Evolutionary conservation across 495 filamentous ascomycete species (phyloP).

Genomic region (Penicillium coprophilum): DNA sequence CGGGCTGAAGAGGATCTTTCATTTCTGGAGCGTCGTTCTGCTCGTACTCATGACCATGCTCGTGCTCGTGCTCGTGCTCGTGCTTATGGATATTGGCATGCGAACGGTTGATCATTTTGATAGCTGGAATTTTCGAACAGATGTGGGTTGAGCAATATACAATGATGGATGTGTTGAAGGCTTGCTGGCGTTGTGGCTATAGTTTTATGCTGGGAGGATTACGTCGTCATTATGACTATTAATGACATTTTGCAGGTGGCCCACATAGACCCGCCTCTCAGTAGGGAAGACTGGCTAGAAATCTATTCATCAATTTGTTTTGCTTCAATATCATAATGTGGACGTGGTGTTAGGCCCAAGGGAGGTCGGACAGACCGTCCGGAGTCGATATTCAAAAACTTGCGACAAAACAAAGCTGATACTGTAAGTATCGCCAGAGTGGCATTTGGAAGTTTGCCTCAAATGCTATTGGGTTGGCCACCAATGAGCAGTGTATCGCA

Average conservation of each 20-base stretch:
- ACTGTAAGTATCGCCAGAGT: background rate
- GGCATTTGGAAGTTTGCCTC: background rate
- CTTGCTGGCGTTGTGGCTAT: background rate
- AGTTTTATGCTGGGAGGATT: background rate
- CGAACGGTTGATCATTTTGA: background rate
- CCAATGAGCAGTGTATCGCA: background rate
- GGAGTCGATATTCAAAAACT: background rate
- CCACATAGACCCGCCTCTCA: background rate
- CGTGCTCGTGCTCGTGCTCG: background rate
- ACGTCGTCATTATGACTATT: conserved; percentile 9
- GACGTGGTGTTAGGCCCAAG: background rate
- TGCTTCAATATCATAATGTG: background rate
- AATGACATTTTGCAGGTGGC: conserved; percentile 4
- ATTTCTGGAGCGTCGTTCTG: background rate
- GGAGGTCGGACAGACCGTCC: background rate
- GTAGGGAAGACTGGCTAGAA: background rate
- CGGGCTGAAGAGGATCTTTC: background rate
- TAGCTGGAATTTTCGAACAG: background rate
- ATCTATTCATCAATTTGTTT: background rate
- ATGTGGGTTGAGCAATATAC: background rate
- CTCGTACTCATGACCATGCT: background rate
- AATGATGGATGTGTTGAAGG: background rate
- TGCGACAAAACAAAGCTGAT: background rate
- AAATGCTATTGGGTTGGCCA: background rate
- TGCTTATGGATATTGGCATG: background rate